These are phyloP conservation scores for Alternaria conjuncta DNA, from an alignment of 2,329 filamentous ascomycete species.

Conservation along the genomic window DNA sequence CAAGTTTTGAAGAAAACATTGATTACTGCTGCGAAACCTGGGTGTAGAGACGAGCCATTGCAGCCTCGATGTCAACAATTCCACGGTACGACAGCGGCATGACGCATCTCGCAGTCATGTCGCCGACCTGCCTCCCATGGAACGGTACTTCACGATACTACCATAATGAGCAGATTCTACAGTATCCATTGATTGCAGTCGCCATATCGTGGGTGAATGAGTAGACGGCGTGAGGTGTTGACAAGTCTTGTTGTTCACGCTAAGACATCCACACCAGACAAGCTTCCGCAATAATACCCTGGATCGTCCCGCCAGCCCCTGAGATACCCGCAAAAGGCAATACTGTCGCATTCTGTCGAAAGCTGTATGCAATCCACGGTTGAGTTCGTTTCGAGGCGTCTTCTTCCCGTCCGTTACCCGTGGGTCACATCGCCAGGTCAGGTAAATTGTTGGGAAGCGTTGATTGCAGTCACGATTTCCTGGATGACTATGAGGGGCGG, in stretches of 20 bases:
- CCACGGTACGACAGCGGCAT: constrained; percentile 15
- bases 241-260: constrained; percentile 5
- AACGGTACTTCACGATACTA: not conserved
- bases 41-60: constrained; percentile 4
- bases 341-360: not conserved
- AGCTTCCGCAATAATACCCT: constrained; percentile 4
- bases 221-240: constrained; percentile 5
- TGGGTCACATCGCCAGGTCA: not conserved
- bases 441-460: not conserved
- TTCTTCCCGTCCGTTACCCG: not conserved
- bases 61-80: constrained; percentile 5
- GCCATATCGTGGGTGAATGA: constrained; percentile 5
- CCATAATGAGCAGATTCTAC: constrained; percentile 2
- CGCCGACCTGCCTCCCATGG: constrained; percentile 5
- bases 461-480: not conserved
- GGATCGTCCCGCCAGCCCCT: constrained; percentile 5
- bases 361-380: not conserved
- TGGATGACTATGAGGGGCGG: not conserved
- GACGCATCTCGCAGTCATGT: constrained; percentile 4
- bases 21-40: constrained; percentile 8
- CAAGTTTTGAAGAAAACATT: not conserved
- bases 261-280: constrained; percentile 4
- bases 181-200: constrained; percentile 5
- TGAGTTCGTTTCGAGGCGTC: not conserved
- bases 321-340: not conserved